A percentile compares a stretch with the other conserved stretches of the same genome.
These are phyloP conservation scores for Gonapodya prolifera DNA, from an alignment of 192 early-diverging fungal species.

Conservation along the genomic window DNA sequence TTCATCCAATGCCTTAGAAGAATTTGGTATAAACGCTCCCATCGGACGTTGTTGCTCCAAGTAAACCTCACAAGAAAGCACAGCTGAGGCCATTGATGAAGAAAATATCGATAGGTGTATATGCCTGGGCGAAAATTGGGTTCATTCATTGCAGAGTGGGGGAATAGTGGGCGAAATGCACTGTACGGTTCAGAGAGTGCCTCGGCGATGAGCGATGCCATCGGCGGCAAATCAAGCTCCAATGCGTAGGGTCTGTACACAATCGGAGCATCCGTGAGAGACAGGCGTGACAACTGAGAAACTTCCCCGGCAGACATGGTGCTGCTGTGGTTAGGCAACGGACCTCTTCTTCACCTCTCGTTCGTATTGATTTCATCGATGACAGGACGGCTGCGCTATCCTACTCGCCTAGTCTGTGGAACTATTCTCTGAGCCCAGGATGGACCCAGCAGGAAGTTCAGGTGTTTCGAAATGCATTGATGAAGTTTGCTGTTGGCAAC, in stretches of 20 bases:
- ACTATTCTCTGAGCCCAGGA: conserved; percentile 33
- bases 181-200: conserved; percentile 96
- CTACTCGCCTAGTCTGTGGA: no score
- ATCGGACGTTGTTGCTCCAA: background rate
- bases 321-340: no score
- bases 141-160: no score
- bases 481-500: conserved; percentile 85
- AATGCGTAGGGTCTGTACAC: conserved; percentile 48
- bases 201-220: conserved; percentile 73
- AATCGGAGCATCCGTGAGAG: conserved; percentile 3
- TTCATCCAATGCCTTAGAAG: background rate
- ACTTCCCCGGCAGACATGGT: no score
- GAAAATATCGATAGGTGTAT: conserved; percentile 94
- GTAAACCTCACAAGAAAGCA: conserved; percentile 56
- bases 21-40: conserved; percentile 26
- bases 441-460: conserved; percentile 82
- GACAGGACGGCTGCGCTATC: no score
- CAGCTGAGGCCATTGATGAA: conserved; percentile 81
- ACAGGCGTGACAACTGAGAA: no score
- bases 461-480: conserved; percentile 65
- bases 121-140: no score
- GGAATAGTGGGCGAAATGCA: no score
- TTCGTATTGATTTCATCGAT: no score
- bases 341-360: no score
- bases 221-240: conserved; percentile 64